Evolutionary conservation across 768 basidiomycete genomes (phyloP).

Genomic region (Mycena alexandri): DNA sequence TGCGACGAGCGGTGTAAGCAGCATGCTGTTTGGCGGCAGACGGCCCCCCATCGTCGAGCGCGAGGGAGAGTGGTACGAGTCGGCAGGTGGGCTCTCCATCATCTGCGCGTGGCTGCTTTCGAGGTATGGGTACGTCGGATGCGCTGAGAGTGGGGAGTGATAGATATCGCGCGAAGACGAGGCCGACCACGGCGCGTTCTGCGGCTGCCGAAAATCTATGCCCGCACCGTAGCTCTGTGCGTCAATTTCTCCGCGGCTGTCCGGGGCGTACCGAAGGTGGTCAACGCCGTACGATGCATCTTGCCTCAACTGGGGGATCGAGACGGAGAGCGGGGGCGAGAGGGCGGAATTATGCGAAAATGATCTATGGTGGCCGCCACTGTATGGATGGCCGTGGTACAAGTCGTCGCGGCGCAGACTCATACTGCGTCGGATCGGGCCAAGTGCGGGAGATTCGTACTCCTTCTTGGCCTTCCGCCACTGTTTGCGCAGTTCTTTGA

Average conservation of each 20-base stretch:
- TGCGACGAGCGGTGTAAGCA: conserved; percentile 72
- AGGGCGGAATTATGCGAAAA: conserved; percentile 35
- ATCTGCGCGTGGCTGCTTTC: conserved; percentile 32
- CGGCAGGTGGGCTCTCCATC: conserved; percentile 25
- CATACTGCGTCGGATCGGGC: conserved; percentile 37
- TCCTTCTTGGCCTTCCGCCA: conserved; percentile 97
- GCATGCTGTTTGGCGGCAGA: conserved; percentile 73
- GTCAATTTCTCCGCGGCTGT: conserved; percentile 32
- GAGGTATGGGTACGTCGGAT: conserved; percentile 30
- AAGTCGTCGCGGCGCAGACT: conserved; percentile 35
- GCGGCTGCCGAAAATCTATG: conserved; percentile 25
- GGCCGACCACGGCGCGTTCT: conserved; percentile 23
- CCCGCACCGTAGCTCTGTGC: conserved; percentile 22
- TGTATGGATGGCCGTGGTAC: conserved; percentile 32
- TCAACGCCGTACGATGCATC: conserved; percentile 27
- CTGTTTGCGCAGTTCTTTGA: conserved; percentile 96
- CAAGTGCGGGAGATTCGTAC: conserved; percentile 44
- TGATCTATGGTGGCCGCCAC: conserved; percentile 25
- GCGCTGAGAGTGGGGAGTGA: conserved; percentile 23
- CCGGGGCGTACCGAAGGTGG: conserved; percentile 28
- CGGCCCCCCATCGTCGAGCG: conserved; percentile 47
- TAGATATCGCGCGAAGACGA: conserved; percentile 30
- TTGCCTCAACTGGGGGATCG: conserved; percentile 30
- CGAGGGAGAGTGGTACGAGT: conserved; percentile 24
- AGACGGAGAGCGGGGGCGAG: conserved; percentile 32